Conservation (phyloP, 1,284 basidiomycete species). For the Inonotus obliquus region DNA sequence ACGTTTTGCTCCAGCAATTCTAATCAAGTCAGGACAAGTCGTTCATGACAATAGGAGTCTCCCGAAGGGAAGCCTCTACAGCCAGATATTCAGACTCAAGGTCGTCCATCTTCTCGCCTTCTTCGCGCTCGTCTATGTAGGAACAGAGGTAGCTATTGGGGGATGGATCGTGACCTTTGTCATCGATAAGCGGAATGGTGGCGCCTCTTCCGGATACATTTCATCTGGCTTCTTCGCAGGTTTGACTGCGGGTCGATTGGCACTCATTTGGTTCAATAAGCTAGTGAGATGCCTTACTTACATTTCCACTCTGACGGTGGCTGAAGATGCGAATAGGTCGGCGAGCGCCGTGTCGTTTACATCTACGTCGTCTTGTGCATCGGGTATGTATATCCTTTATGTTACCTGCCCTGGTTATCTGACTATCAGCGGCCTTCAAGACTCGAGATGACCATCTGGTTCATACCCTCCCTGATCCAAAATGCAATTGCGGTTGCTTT, state of each 20-base stretch:
- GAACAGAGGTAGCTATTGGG: constrained; percentile 62
- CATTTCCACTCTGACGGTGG: not conserved
- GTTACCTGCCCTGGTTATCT: not conserved
- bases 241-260: constrained; percentile 51
- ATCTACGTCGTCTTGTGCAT: constrained; percentile 49
- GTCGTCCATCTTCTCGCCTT: constrained; percentile 55
- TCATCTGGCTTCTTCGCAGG: constrained; percentile 57
- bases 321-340: constrained; percentile 35
- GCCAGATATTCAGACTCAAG: constrained; percentile 48
- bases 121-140: constrained; percentile 65
- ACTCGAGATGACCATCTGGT: constrained; percentile 37
- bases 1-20: constrained; percentile 19
- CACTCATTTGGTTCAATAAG: constrained; percentile 54
- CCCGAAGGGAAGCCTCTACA: constrained; percentile 42
- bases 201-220: constrained; percentile 46
- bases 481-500: constrained; percentile 36
- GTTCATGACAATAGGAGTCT: constrained; percentile 32
- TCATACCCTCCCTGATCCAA: constrained; percentile 29
- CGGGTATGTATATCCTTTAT: constrained; percentile 30
- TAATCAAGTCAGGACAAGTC: constrained; percentile 27
- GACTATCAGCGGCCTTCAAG: not conserved
- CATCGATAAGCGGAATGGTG: constrained; percentile 41
- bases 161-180: constrained; percentile 65
- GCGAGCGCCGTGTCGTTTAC: constrained; percentile 49
- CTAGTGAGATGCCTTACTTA: constrained; percentile 31